These are phyloP conservation scores for Myriangium duriaei DNA, from an alignment of 2,329 filamentous ascomycete species.

Conservation along the genomic window DNA sequence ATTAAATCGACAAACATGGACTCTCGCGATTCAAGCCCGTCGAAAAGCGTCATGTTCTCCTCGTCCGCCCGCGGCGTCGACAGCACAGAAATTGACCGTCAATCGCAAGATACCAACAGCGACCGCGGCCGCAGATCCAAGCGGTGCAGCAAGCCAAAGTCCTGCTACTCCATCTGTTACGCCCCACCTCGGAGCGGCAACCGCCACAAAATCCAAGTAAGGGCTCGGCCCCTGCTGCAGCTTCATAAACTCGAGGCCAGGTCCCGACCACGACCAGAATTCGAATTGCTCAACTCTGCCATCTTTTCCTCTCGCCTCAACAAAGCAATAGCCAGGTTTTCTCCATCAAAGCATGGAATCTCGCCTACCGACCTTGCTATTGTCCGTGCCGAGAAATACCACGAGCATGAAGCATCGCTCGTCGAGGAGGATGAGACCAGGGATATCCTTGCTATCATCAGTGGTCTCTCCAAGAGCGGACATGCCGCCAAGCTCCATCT, in stretches of 20 bases:
- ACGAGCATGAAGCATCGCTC: constrained; percentile 30
- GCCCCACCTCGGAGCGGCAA: constrained; percentile 46
- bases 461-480: constrained; percentile 24
- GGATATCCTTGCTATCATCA: constrained; percentile 57
- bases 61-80: not conserved
- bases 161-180: constrained; percentile 54
- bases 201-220: constrained; percentile 51
- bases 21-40: not conserved
- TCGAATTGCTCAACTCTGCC: constrained; percentile 55
- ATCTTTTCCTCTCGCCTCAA: constrained; percentile 47
- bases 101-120: not conserved
- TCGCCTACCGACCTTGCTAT: constrained; percentile 59
- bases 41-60: constrained; percentile 4
- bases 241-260: constrained; percentile 50
- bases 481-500: constrained; percentile 54
- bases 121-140: not conserved
- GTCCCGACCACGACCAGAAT: constrained; percentile 51
- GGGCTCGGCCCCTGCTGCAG: constrained; percentile 58
- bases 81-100: not conserved
- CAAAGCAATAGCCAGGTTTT: constrained; percentile 51
- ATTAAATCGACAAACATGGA: constrained; percentile 1
- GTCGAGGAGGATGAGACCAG: constrained; percentile 40
- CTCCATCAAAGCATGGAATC: constrained; percentile 50
- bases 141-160: constrained; percentile 37
- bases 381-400: constrained; percentile 57